Base-by-base conservation (phyloP, 2,329 filamentous ascomycete species). In the Verticillium nubilum region DNA sequence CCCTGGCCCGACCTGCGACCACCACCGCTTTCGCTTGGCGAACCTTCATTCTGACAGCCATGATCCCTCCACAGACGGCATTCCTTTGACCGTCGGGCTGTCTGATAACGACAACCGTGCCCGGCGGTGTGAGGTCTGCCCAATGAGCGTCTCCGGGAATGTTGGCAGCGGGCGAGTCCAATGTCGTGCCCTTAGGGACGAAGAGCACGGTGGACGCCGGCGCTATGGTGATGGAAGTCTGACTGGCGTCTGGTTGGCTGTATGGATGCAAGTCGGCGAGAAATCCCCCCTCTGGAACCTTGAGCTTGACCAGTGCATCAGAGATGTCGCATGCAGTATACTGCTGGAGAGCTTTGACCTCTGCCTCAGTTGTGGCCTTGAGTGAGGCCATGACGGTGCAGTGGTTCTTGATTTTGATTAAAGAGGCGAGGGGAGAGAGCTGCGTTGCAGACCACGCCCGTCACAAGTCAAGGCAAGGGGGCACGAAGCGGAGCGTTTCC, bases 31-130 rank as follows among this genome's bases (percentile, higher is more conserved):
- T 77, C 19, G 83, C 83, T 15, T 83, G 82, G 12, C 87, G 77
- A 15, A 80, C 70, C 66, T 86, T 85, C 81, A 92, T 89, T 23
- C 89, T 79, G 29, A 83, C 76, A 5, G 87, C 89, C 82, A 92
- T 89, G 64, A 92, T 90, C 19, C 89, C 89, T n/a, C 90, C 90
- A 5, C 90, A 80, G 7, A 90, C 81, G 5, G 89, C 89, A 72
- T 89, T 91, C 57, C 79, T 80, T 69, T 91, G 88, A 1, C 78
- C 80, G 0, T 76, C 67, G 0, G 88, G 87, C 67, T 92, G 88
- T 62, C 84, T 82, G 60, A 92, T 80, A 4, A 92, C 75, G 4
- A 87, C 83, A 58, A 92, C 79, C 1, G 85, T 88, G 7, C 79
- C 81, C 0, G 80, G 74, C 27, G 82, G 73, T 1, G 84, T 81